Evolutionary conservation across 2,329 filamentous ascomycete species (phyloP).

Genomic region (Trichophyton mentagrophytes): DNA sequence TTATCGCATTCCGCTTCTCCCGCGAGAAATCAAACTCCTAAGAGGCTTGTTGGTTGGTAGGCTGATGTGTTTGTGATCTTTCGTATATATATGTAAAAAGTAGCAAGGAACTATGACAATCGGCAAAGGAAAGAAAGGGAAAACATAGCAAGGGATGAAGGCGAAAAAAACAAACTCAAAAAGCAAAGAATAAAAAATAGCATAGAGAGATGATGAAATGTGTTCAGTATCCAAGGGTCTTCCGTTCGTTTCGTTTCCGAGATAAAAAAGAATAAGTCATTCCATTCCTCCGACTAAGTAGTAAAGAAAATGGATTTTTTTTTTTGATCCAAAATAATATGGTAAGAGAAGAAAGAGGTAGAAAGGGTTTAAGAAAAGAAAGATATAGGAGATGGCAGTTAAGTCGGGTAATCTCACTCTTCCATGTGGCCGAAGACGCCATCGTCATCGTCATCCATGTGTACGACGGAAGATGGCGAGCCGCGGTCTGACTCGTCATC

Average conservation of each 20-base stretch:
- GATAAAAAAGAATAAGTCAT: not conserved
- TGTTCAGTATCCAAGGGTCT: not conserved
- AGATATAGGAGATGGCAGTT: not conserved
- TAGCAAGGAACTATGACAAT: not conserved
- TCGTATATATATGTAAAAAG: not conserved
- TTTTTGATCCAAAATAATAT: not conserved
- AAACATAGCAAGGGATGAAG: not conserved
- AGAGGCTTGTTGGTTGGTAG: not conserved
- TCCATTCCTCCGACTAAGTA: not conserved
- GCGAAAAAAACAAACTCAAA: too few species aligned
- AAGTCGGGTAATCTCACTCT: conserved; percentile 43
- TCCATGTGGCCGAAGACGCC: conserved; percentile 96
- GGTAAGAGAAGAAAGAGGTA: not conserved
- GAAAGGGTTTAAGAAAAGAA: not conserved
- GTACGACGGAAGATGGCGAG: conserved; percentile 32
- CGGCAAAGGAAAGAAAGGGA: not conserved
- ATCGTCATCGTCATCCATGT: conserved; percentile 82
- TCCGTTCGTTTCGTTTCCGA: conserved; percentile 1
- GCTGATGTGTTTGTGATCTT: not conserved
- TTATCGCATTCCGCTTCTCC: conserved; percentile 1
- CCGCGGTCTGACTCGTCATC: conserved; percentile 50
- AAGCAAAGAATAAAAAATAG: not conserved
- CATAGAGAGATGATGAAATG: not conserved
- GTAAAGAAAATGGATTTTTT: not conserved
- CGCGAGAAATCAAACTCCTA: not conserved